phyloP scores from a whole-genome alignment of 345 rosid species.

The Diplotaxis tenuifolia region DNA sequence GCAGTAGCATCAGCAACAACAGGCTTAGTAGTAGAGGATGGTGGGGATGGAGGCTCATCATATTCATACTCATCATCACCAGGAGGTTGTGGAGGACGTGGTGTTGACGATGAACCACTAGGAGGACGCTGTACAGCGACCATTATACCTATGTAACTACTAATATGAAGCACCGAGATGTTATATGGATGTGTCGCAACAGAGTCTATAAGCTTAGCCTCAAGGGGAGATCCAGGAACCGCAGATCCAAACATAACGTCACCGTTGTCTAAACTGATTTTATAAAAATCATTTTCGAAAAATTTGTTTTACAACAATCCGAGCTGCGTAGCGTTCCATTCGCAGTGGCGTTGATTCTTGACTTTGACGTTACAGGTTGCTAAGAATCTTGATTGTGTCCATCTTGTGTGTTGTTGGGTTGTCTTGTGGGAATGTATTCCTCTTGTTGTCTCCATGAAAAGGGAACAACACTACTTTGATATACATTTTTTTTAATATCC shows the following conservation, averaged over 20 bases:
- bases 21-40: slow-evolving; percentile 3
- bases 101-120: slow-evolving; percentile 11
- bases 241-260: slow-evolving; percentile 72
- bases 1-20: background rate
- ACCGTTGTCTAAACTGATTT: too few relatives aligned
- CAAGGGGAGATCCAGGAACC: slow-evolving; percentile 58
- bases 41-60: slow-evolving; percentile 19
- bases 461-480: background rate
- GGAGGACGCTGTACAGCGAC: background rate
- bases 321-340: slow-evolving; percentile 75
- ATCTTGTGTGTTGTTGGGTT: slow-evolving; percentile 53
- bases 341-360: slow-evolving; percentile 69
- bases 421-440: slow-evolving; percentile 46
- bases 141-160: slow-evolving; percentile 40
- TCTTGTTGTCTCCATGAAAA: slow-evolving; percentile 42
- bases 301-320: too few relatives aligned
- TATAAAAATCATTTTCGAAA: too few relatives aligned
- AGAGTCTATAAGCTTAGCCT: slow-evolving; percentile 52
- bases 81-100: slow-evolving; percentile 12
- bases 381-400: slow-evolving; percentile 66
- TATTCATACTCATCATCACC: slow-evolving; percentile 5
- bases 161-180: slow-evolving; percentile 66
- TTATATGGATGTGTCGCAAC: slow-evolving; percentile 62
- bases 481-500: slow-evolving; percentile 14
- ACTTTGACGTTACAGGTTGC: slow-evolving; percentile 71